A percentile compares a stretch with the other conserved stretches of the same genome.
phyloP scores from a whole-genome alignment of 306 rosid species.

The Quercus parvula region DNA sequence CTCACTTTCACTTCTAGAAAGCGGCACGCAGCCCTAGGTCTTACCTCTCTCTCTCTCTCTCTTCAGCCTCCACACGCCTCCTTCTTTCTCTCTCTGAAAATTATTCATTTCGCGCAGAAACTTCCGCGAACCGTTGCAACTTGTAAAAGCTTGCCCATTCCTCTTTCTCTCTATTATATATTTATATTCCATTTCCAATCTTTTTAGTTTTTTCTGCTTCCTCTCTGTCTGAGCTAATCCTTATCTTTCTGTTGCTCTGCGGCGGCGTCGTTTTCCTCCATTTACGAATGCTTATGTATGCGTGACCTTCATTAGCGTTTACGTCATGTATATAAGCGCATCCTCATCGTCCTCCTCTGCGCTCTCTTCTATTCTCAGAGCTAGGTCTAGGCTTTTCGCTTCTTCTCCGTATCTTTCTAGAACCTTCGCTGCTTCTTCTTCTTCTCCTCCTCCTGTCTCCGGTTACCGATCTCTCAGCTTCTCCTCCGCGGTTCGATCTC shows the following conservation, averaged over 20 bases:
- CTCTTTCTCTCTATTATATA: background rate
- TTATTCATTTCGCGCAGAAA: background rate
- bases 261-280: background rate
- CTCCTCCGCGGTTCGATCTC: constrained; percentile 33
- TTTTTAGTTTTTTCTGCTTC: too few relatives aligned
- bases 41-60: background rate
- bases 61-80: too few relatives aligned
- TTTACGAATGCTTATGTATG: constrained; percentile 12
- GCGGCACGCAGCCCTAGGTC: constrained; percentile 50
- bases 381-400: constrained; percentile 34
- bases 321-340: constrained; percentile 45
- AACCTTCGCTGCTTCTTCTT: constrained; percentile 14
- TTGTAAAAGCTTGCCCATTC: background rate
- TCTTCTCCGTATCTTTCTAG: constrained; percentile 23
- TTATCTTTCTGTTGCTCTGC: background rate
- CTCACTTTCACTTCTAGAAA: constrained; percentile 4
- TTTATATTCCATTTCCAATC: too few relatives aligned
- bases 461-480: constrained; percentile 25
- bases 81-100: background rate
- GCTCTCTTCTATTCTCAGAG: constrained; percentile 49
- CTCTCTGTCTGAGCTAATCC: constrained; percentile 6
- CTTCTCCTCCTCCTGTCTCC: background rate
- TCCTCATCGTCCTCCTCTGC: constrained; percentile 42
- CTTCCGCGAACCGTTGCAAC: background rate
- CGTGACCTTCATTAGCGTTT: constrained; percentile 17